phyloP scores from a whole-genome alignment of 768 basidiomycete species.

The Lanmaoa rubissima region DNA sequence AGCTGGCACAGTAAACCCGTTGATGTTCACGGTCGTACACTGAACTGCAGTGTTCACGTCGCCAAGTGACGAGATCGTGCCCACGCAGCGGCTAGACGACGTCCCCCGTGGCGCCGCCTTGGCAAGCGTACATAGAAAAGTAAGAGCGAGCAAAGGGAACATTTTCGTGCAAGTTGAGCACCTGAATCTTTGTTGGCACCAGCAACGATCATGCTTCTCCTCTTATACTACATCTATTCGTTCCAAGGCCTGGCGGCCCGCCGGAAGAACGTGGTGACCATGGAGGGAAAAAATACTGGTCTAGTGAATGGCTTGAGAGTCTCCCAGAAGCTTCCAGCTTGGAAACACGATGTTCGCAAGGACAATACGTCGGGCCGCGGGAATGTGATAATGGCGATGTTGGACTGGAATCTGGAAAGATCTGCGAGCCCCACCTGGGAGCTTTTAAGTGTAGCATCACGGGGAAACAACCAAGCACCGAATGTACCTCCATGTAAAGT shows the following conservation, averaged over 20 bases:
- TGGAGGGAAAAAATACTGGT: neutral
- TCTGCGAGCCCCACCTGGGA: neutral
- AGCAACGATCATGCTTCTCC: neutral
- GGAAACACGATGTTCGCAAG: neutral
- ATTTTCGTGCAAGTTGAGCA: neutral
- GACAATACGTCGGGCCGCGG: neutral
- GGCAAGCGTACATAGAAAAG: neutral
- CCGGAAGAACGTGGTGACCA: neutral
- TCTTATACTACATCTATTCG: neutral
- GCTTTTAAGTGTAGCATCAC: neutral
- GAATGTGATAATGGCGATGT: neutral
- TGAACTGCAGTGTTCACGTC: conserved; percentile 50
- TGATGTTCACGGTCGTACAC: conserved; percentile 58
- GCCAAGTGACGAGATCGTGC: conserved; percentile 48
- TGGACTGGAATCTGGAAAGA: neutral
- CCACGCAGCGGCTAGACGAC: conserved; percentile 35
- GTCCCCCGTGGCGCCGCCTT: conserved; percentile 5
- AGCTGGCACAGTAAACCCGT: conserved; percentile 54
- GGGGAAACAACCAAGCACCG: neutral
- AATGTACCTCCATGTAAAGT: neutral
- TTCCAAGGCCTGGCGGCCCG: neutral
- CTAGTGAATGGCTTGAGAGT: neutral
- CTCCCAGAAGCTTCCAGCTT: neutral
- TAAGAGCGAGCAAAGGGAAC: neutral
- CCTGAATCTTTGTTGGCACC: neutral